These are phyloP conservation scores for Triticum timopheevii DNA, from an alignment of 176 grass and related monocot genomes.

Conservation along the genomic window DNA sequence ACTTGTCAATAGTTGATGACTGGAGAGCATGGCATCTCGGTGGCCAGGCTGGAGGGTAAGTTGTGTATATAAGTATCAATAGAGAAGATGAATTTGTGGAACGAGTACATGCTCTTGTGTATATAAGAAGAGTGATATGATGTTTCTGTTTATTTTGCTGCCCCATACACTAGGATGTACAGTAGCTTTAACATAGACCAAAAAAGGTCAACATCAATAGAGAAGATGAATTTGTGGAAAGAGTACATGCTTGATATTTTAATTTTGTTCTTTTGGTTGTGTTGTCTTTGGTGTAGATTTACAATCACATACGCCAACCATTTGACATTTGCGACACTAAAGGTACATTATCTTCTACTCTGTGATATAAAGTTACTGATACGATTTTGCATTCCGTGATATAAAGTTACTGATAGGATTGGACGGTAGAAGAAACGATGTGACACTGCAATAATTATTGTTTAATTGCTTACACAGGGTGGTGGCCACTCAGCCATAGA, in stretches of 20 bases:
- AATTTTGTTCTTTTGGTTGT: not conserved
- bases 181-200: too few relatives aligned
- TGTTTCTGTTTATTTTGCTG: too few relatives aligned
- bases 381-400: not conserved
- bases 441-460: not conserved
- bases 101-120: too few relatives aligned
- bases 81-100: too few relatives aligned
- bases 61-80: too few relatives aligned
- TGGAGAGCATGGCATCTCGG: conserved; percentile 65
- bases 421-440: not conserved
- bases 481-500: conserved; percentile 32
- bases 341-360: conserved; percentile 18
- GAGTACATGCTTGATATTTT: too few relatives aligned
- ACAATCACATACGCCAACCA: conserved; percentile 43
- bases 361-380: not conserved
- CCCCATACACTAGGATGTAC: too few relatives aligned
- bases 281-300: conserved; percentile 14
- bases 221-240: too few relatives aligned
- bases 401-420: not conserved
- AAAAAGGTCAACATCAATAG: too few relatives aligned
- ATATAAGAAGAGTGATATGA: too few relatives aligned
- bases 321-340: conserved; percentile 48
- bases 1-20: conserved; percentile 36
- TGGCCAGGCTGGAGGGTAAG: conserved; percentile 52
- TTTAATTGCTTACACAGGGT: conserved; percentile 3